Evolutionary conservation across 371 early-diverging fungal species (phyloP), one percentile per base, ranked within the genome.

Genomic region (Mucor plumbeus): DNA sequence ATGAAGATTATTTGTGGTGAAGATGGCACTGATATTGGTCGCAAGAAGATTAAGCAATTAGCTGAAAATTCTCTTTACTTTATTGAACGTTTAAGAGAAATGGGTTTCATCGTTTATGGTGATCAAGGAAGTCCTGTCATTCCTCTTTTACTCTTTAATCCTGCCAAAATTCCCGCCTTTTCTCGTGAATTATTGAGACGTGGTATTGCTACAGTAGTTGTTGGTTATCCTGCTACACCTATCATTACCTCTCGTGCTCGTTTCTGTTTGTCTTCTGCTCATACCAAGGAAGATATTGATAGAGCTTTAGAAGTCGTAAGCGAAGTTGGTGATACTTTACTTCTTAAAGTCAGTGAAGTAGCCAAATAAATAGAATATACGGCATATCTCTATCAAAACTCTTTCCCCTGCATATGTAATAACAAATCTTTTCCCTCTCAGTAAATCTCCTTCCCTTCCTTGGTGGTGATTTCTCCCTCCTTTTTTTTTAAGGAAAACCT

Each of bases 141-240:
- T 21, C 99, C 99, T 0, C 75, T 99, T 43, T 79, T 99, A 36
- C 83, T 99, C 43, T 97, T 94, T 75, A 95, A 95, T 78, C 99
- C 99, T 19, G 98, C 97, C 41, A 99, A 99, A 84, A 94, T 99
- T 70, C 92, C 95, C 33, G 99, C 98, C 54, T 99, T 99, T 81
- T 95, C 98, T 35, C 87, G 99, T 43, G 94, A 96, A 76, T 90
- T 95, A 77, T 85, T 98, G 47, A 86, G 90, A 69, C 82, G 96
- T 43, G 95, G 95, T 47, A 87, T 99, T 67, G 99, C 99, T 9
- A 95, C 98, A 26, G 99, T 99, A 11, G 99, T 99, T 5, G 99
- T 99, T 3, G 98, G 97, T 15, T 99, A 98, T 83, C 99, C 99
- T 0, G 97, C 97, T 8, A 98, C 98, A 0, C 96, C 99, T 15